These are phyloP conservation scores for Dipteronia sinensis DNA, from an alignment of 345 rosid species.

Conservation along the genomic window DNA sequence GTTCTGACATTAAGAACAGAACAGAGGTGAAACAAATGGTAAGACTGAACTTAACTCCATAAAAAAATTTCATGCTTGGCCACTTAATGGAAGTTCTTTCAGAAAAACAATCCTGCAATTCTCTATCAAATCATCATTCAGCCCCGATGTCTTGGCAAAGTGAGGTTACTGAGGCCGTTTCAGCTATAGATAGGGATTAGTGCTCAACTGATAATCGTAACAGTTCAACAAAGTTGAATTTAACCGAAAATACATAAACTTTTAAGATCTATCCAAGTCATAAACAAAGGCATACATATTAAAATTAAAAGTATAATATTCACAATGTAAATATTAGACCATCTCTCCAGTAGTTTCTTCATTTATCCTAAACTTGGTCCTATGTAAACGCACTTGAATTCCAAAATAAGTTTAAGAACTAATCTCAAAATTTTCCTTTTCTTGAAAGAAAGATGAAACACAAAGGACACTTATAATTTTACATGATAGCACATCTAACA, in stretches of 20 bases:
- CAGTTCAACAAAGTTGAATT: too few species aligned
- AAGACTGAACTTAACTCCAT: too few species aligned
- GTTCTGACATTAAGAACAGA: too few species aligned
- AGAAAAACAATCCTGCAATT: too few species aligned
- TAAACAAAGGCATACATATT: slow-evolving; percentile 1
- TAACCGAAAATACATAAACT: not conserved
- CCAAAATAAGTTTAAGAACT: not conserved
- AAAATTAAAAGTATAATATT: not conserved
- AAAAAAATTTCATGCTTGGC: too few species aligned
- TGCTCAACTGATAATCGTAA: too few species aligned
- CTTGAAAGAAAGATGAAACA: not conserved
- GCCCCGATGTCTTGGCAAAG: too few species aligned
- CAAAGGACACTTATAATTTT: not conserved
- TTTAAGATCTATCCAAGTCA: not conserved
- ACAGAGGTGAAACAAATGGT: too few species aligned
- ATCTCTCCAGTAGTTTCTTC: not conserved
- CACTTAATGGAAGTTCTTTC: too few species aligned
- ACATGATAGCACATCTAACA: slow-evolving; percentile 7
- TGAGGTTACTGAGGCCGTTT: too few species aligned
- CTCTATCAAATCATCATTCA: too few species aligned
- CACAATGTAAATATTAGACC: not conserved
- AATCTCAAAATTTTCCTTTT: not conserved
- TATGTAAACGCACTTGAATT: not conserved
- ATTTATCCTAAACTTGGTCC: not conserved
- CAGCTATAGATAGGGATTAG: too few species aligned